phyloP scores from a whole-genome alignment of 2,329 filamentous ascomycete genomes.

The Fusarium anguioides region DNA sequence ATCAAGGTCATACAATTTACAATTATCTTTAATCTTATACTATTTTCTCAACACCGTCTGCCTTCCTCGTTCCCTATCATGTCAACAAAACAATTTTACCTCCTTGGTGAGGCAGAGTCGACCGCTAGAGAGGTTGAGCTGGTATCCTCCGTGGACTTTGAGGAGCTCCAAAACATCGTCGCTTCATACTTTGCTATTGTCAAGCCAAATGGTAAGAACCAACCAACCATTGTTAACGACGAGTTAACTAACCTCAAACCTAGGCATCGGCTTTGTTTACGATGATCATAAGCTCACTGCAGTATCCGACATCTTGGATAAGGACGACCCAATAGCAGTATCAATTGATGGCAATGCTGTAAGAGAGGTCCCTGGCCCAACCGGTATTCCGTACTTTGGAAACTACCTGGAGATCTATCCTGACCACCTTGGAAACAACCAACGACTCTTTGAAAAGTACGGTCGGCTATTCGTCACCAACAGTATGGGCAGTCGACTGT shows the following conservation, averaged over 20 bases:
- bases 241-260: not conserved
- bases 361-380: slow-evolving; percentile 61
- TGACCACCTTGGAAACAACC: slow-evolving; percentile 67
- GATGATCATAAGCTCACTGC: slow-evolving; percentile 42
- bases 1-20: not conserved
- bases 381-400: slow-evolving; percentile 59
- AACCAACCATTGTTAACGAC: rapidly evolving
- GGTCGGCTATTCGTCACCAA: slow-evolving; percentile 63
- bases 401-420: slow-evolving; percentile 67
- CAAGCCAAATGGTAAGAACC: slow-evolving; percentile 50
- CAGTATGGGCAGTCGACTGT: slow-evolving; percentile 61
- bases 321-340: slow-evolving; percentile 51
- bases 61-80: not conserved
- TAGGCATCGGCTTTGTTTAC: slow-evolving; percentile 53
- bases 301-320: slow-evolving; percentile 50
- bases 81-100: slow-evolving; percentile 7
- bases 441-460: slow-evolving; percentile 64
- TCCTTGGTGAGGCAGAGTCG: not conserved
- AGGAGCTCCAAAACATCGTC: slow-evolving; percentile 9
- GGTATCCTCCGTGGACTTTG: not conserved
- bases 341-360: slow-evolving; percentile 62
- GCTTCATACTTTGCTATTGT: slow-evolving; percentile 53
- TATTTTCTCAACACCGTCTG: not conserved
- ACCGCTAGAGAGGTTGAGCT: not conserved
- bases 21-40: too few species aligned